Evolutionary conservation across 257 asterid genomes (phyloP).

Genomic region (Solanum raphanifolium): DNA sequence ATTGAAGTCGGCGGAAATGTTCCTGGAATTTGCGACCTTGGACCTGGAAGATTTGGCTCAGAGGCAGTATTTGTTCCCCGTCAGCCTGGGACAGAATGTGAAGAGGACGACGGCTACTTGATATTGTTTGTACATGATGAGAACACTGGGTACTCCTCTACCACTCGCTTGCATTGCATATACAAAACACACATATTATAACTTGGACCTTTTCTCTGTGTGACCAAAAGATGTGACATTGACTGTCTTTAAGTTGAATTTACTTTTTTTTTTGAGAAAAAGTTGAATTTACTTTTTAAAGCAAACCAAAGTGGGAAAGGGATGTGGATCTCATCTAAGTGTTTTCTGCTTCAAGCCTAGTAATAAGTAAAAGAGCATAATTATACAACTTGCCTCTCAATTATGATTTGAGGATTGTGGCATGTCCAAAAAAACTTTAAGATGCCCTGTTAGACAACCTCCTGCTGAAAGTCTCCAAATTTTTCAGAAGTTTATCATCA

Average conservation of each 20-base stretch:
- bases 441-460: not conserved
- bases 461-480: not conserved
- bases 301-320: not conserved
- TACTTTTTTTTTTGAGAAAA: no score
- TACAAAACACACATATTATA: not conserved
- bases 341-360: not conserved
- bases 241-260: not conserved
- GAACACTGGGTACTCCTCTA: slow-evolving; percentile 58
- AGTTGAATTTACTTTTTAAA: not conserved
- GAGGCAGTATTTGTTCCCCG: slow-evolving; percentile 90
- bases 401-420: not conserved
- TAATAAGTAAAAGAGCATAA: not conserved
- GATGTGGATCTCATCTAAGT: no score
- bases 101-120: slow-evolving; percentile 97
- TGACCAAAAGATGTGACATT: not conserved
- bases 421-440: not conserved
- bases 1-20: slow-evolving; percentile 89
- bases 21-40: slow-evolving; percentile 71
- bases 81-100: slow-evolving; percentile 55
- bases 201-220: not conserved
- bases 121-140: slow-evolving; percentile 85
- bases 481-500: no score
- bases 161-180: not conserved
- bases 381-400: not conserved
- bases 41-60: slow-evolving; percentile 85